phyloP scores from a whole-genome alignment of 805 yeast species.

The Metschnikowia cerradonensis region DNA sequence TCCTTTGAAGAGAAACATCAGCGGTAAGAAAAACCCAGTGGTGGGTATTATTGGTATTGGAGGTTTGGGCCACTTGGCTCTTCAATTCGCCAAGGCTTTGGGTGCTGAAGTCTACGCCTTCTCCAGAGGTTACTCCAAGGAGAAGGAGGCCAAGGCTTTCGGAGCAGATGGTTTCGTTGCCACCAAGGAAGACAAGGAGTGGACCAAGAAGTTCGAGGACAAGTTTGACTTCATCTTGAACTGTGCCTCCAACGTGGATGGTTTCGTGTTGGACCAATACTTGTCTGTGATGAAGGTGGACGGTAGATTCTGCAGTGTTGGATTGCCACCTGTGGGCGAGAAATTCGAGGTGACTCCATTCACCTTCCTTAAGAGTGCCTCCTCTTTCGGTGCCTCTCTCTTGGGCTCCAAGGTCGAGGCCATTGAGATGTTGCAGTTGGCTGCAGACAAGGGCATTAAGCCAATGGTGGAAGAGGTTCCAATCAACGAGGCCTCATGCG shows the following conservation, averaged over 20 bases:
- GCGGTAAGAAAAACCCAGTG: slow-evolving; percentile 19
- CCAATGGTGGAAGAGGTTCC: slow-evolving; percentile 64
- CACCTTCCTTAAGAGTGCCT: slow-evolving; percentile 48
- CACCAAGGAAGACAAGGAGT: slow-evolving; percentile 45
- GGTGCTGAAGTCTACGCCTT: slow-evolving; percentile 59
- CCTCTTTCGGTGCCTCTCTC: slow-evolving; percentile 54
- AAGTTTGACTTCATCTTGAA: slow-evolving; percentile 50
- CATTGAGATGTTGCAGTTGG: slow-evolving; percentile 59
- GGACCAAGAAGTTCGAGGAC: slow-evolving; percentile 31
- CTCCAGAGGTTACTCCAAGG: slow-evolving; percentile 48
- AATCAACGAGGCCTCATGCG: slow-evolving; percentile 49
- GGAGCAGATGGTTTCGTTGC: slow-evolving; percentile 56
- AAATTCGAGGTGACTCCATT: slow-evolving; percentile 46
- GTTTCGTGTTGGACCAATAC: slow-evolving; percentile 47
- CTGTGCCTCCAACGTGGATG: slow-evolving; percentile 49
- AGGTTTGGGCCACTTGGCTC: slow-evolving; percentile 55
- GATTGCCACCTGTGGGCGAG: slow-evolving; percentile 52
- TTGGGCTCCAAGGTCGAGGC: slow-evolving; percentile 65
- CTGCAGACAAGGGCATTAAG: slow-evolving; percentile 52
- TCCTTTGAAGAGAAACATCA: slow-evolving; percentile 52
- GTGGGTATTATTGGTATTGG: slow-evolving; percentile 62
- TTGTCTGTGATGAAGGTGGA: slow-evolving; percentile 51
- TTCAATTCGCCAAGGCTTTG: slow-evolving; percentile 53
- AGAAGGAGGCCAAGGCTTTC: slow-evolving; percentile 43
- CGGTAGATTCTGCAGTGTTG: slow-evolving; percentile 60